Percentiles rank a stretch among this genome's conserved stretches.
Evolutionary conservation across 805 yeast genomes (phyloP).

Genomic region (Schwanniomyces pseudopolymorphus): DNA sequence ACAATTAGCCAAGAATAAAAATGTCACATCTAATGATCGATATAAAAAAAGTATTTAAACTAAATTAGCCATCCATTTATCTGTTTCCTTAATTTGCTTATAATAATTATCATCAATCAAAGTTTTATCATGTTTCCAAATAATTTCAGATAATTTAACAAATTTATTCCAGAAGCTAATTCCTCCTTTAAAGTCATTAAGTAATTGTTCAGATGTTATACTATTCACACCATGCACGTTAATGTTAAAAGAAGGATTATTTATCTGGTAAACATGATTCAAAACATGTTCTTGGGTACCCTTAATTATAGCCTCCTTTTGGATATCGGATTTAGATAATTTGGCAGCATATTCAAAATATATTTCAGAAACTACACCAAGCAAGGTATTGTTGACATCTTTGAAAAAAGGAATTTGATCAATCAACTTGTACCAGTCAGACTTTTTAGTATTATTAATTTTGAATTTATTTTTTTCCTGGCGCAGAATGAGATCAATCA

Average conservation of each 20-base stretch:
- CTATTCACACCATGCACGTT: conserved; percentile 43
- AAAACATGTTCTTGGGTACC: conserved; percentile 32
- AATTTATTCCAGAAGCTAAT: conserved; percentile 37
- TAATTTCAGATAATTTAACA: conserved; percentile 22
- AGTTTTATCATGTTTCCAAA: conserved; percentile 24
- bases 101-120: conserved; percentile 24
- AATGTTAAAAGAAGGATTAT: conserved; percentile 38
- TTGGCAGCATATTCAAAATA: conserved; percentile 46
- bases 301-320: conserved; percentile 25
- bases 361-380: conserved; percentile 59
- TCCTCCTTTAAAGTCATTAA: conserved; percentile 31
- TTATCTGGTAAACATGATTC: conserved; percentile 36
- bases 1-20: not conserved
- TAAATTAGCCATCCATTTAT: conserved; percentile 28
- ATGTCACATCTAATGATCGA: not conserved
- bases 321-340: conserved; percentile 20
- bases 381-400: conserved; percentile 56
- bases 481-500: conserved; percentile 50
- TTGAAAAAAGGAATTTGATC: conserved; percentile 60
- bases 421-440: conserved; percentile 60
- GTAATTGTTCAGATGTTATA: conserved; percentile 30
- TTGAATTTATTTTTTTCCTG: conserved; percentile 49
- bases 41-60: conserved; percentile 10
- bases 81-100: conserved; percentile 24
- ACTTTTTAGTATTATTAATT: conserved; percentile 35